Evolutionary conservation across 805 yeast species (phyloP), one percentile per base, ranked within the genome.

Genomic region (Kodamaea sagamina): DNA sequence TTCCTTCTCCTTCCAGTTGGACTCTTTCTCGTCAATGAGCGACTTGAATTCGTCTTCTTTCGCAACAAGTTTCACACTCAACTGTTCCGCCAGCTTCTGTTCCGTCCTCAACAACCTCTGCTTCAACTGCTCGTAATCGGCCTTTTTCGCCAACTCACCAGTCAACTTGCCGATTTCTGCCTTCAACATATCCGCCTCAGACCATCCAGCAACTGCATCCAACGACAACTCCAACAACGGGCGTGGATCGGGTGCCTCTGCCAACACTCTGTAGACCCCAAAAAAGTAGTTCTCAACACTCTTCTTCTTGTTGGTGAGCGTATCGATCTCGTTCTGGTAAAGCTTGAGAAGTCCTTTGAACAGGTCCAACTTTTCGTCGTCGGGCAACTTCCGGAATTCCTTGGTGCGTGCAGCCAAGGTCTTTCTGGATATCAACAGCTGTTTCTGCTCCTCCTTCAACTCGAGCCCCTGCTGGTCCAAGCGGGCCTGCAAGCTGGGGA

Each of bases 211-310:
- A 6, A 84, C 78, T 4, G 87, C 77, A 39, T 82, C 87, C 19
- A 86, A 58, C 1, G 90, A 79, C 28, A 81, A 75, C 52, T 85
- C 86, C 45, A 92, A 66, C 32, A 90, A 62, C 4, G 96, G 95
- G 48, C 76, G 79, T 1, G 98, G 98, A 65, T 92, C 97, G 0
- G 97, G 97, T 0, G 95, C 90, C 60, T 90, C 96, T 4, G 89
- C 87, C 4, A 92, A 67, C 11, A 80, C 71, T 43, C 87, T 71
- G 67, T 92, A 92, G 16, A 87, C 71, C 13, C 82, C 80, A 59
- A 89, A 78, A 55, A 93, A 84, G 22, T 81, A 74, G 28, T 75
- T 70, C 56, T 93, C 98, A 1, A 86, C 79, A 35, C 63, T 70
- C 57, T 90, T 88, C 42, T 87, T 81, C 49, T 93, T 79, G 51